These are phyloP conservation scores for Primulina huaijiensis DNA, from an alignment of 257 asterid genomes.

Conservation along the genomic window DNA sequence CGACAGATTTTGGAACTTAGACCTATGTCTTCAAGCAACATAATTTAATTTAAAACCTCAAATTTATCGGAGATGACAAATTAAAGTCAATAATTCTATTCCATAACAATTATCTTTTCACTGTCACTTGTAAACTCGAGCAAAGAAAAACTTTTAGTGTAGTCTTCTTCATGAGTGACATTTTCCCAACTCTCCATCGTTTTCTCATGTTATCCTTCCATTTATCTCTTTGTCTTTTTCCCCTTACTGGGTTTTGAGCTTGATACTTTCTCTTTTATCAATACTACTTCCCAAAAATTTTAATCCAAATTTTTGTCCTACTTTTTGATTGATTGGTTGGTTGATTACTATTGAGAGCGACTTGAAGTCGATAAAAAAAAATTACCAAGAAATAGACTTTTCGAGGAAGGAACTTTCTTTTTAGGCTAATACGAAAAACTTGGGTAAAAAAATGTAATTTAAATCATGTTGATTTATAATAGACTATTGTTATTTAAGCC, in stretches of 20 bases:
- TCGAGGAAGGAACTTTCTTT: not conserved
- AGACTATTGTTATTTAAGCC: too few relatives aligned
- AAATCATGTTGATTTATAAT: too few relatives aligned
- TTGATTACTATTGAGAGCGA: not conserved
- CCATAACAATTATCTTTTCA: not conserved
- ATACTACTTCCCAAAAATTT: not conserved
- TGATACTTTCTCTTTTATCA: not conserved
- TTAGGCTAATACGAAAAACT: not conserved
- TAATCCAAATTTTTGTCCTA: not conserved
- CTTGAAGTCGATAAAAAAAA: too few relatives aligned
- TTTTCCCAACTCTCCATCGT: not conserved
- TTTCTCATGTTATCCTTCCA: not conserved
- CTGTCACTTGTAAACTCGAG: not conserved
- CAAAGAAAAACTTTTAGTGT: not conserved
- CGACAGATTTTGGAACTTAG: too few relatives aligned
- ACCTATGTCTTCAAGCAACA: too few relatives aligned
- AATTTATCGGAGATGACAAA: not conserved
- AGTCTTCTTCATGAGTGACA: not conserved
- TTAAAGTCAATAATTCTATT: too few relatives aligned
- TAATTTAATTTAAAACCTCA: not conserved
- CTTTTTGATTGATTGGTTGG: not conserved
- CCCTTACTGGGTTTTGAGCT: not conserved
- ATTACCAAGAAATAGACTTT: not conserved
- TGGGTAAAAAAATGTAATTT: too few relatives aligned
- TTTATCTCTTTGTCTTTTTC: not conserved